Percentiles rank a stretch among this genome's conserved stretches.
phyloP scores from a whole-genome alignment of 2,329 filamentous ascomycete genomes.

The Pseudogymnoascus sp. region DNA sequence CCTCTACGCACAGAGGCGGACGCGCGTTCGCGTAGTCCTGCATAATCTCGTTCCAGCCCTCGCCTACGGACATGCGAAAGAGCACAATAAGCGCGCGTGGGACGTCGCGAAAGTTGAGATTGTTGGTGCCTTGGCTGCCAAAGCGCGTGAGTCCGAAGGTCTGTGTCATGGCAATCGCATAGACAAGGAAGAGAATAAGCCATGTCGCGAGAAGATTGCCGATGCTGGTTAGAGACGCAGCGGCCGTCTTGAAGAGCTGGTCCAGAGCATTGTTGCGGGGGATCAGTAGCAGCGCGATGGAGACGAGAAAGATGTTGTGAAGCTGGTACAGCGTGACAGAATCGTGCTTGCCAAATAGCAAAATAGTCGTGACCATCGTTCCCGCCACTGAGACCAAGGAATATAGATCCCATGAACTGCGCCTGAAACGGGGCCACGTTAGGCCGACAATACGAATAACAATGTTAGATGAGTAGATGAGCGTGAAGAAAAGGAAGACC shows the following conservation, averaged over 20 bases:
- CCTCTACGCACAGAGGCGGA: slow-evolving; percentile 71
- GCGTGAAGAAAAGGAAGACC: slow-evolving; percentile 71
- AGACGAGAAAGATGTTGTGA: slow-evolving; percentile 90
- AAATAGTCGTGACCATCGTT: slow-evolving; percentile 71
- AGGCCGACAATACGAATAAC: slow-evolving; percentile 77
- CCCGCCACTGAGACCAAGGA: slow-evolving; percentile 72
- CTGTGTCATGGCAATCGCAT: slow-evolving; percentile 92
- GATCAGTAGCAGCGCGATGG: slow-evolving; percentile 81
- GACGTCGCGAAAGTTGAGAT: slow-evolving; percentile 88
- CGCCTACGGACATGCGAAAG: slow-evolving; percentile 86
- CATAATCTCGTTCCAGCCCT: slow-evolving; percentile 97
- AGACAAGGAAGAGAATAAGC: slow-evolving; percentile 94
- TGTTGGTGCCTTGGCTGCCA: slow-evolving; percentile 59
- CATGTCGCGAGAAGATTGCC: slow-evolving; percentile 89
- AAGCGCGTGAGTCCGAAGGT: slow-evolving; percentile 93
- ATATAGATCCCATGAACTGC: slow-evolving; percentile 93
- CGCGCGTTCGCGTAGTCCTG: slow-evolving; percentile 81
- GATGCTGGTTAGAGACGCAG: slow-evolving; percentile 84
- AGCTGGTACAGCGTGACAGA: slow-evolving; percentile 62
- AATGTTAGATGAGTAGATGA: slow-evolving; percentile 78
- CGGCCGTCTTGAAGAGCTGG: slow-evolving; percentile 97
- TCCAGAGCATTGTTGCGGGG: slow-evolving; percentile 95
- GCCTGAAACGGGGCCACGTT: slow-evolving; percentile 83
- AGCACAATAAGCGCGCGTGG: slow-evolving; percentile 89
- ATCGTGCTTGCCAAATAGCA: slow-evolving; percentile 56